These are phyloP conservation scores for Athelia sp. DNA, from an alignment of 1,284 basidiomycete genomes.

Conservation along the genomic window DNA sequence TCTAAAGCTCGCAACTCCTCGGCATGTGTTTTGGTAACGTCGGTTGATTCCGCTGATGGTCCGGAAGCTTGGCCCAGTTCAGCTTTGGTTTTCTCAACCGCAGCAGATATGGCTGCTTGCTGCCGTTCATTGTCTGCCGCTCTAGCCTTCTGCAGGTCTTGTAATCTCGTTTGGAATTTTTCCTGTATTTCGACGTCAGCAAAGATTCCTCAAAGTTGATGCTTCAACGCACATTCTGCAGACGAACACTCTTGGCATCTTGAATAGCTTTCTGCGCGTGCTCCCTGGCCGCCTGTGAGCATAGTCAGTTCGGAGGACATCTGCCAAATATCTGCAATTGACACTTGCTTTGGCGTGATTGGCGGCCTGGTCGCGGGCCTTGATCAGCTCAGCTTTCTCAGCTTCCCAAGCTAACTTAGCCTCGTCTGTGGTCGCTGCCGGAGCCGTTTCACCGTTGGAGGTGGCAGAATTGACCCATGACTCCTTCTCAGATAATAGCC, in stretches of 20 bases:
- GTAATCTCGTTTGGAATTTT: conserved; percentile 37
- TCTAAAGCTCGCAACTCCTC: conserved; percentile 55
- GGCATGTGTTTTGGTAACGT: conserved; percentile 44
- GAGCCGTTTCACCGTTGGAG: conserved; percentile 15
- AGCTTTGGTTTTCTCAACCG: conserved; percentile 47
- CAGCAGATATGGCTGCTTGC: conserved; percentile 43
- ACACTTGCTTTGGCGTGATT: conserved; percentile 47
- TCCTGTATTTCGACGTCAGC: conserved; percentile 24
- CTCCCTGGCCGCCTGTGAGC: conserved; percentile 35
- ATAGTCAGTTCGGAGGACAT: no score
- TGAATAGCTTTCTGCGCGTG: conserved; percentile 42
- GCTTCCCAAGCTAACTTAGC: conserved; percentile 42
- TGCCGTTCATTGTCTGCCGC: conserved; percentile 33
- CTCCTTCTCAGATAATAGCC: conserved; percentile 54
- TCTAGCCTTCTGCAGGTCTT: conserved; percentile 31
- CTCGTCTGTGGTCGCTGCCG: conserved; percentile 25
- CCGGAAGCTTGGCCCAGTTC: conserved; percentile 30
- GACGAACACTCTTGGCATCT: conserved; percentile 37
- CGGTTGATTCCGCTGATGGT: conserved; percentile 26
- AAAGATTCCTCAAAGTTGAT: background rate
- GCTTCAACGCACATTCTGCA: conserved; percentile 26
- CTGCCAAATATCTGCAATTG: background rate
- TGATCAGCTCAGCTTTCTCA: conserved; percentile 53
- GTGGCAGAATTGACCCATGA: conserved; percentile 30
- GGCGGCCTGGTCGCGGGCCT: conserved; percentile 55